Base-by-base conservation (phyloP, 768 basidiomycete species). In the Suillus occidentalis region DNA sequence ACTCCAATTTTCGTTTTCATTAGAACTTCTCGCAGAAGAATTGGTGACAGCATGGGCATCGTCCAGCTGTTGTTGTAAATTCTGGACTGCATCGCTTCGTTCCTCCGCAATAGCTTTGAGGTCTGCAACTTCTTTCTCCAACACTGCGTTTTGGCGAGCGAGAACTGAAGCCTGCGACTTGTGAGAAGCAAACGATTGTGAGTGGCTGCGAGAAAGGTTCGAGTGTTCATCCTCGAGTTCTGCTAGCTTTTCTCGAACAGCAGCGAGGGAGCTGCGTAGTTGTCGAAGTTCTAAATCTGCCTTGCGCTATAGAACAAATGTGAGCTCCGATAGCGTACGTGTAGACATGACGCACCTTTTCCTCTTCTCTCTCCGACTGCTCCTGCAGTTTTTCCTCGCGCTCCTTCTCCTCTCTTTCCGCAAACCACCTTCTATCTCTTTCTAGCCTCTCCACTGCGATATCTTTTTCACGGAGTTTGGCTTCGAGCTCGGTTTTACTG, bases 391-490 rank as follows among this genome's bases (percentile, higher is more conserved):
- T 89, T 74, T 88, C 89, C 64, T 87, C 85, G 28, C 85, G 78
- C 66, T 92, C 90, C 43, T 87, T 85, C 58, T 83, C 79, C 72
- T 92, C 91, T 4, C 88, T 75, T 66, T 92, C 89, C 0, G 87
- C 79, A 59, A 92, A 81, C 79, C 82, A 91, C 20, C 89, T 78
- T 43, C 91, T 78, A 71, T 94, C 92, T 20, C 84, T 78, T 70
- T 92, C 89, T 12, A 94, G 80, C 52, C 86, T 78, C 50, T 90
- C 89, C 34, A 93, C 82, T 28, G 78, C 72, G 1, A 81, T 67
- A 3, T 91, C 88, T 71, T 84, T 86, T 74, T 92, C 88, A 39
- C 87, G 80, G 4, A 92, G 77, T 72, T 87, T 88, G 14, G 83
- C 81, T 73, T 92, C 90, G 43, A 91, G 77, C 43, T 91, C 89